Base-by-base conservation (phyloP, 129 eudicot genomes). In the Heracleum sosnowskyi region DNA sequence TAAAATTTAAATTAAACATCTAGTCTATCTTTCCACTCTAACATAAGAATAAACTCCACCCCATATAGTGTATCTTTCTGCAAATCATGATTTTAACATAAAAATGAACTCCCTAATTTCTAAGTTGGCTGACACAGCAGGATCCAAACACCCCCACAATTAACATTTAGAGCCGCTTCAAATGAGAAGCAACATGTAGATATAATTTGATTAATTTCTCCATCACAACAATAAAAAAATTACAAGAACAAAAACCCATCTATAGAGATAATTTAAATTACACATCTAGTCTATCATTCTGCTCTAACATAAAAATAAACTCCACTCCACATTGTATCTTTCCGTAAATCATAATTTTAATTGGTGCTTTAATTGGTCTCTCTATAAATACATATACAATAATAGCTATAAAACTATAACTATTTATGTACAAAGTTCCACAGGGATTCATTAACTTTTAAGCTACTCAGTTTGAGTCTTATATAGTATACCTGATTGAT, bases 401-500 rank as follows among this genome's bases (percentile, higher is more conserved):
- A 16, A 49, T 49, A 49, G 24, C 24, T 17, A 49, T 55, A 7
- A 24, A 57, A 57, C 12, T n/a, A n/a, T 24, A 57, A 24, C 29
- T n/a, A 57, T n/a, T 24, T 8, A 53, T 44, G 24, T 49, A 17
- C 28, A n/a, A 8, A 57, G 64, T 57, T 57, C 31, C 64, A 57
- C 64, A 24, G 64, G 4, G 1, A 57, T 57, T 28, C 24, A n/a
- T 55, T 57, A 57, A 24, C 31, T n/a, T 57, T 57, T 57, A 57
- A 20, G 74, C 74, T 40, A 24, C 76, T 40, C 76, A 72, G 34
- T 3, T 24, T 72, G 20, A 72, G 12, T 24, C 49, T 22, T 10
- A 37, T 72, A 40, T 36, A 16, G 35, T 39, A 71, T 81, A 85
- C 88, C 88, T 85, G 88, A 85, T 69, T 77, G 60, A 85, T 85